Conservation (phyloP, 169 alveolate species). For the Cystoisospora suis region DNA sequence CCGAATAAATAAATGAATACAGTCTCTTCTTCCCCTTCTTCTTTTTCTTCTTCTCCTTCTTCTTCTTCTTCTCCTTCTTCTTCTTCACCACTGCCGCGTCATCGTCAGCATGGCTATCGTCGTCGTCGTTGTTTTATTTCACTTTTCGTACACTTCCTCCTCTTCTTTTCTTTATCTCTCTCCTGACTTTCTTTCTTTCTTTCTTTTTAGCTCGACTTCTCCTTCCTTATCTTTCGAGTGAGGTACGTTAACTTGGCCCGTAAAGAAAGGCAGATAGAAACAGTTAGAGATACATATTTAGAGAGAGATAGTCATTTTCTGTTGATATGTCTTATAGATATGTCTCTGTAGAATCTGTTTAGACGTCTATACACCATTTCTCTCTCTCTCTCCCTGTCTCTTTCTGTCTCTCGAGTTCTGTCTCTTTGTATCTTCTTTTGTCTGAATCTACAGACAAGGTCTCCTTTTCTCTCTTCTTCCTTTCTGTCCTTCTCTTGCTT, state of each 20-base stretch:
- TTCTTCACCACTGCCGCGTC: not conserved
- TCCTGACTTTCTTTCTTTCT: not conserved
- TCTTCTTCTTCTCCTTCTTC: not conserved
- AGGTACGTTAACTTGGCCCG: no score
- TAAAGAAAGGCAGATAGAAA: no score
- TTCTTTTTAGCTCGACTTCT: not conserved
- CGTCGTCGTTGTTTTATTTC: not conserved
- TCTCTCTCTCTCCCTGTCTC: not conserved
- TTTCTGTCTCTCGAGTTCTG: not conserved
- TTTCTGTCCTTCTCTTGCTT: not conserved
- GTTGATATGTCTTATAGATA: no score
- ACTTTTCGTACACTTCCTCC: not conserved
- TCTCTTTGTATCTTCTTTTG: not conserved
- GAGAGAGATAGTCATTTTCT: no score
- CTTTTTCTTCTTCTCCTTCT: not conserved
- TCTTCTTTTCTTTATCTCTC: not conserved
- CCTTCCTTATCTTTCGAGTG: no score
- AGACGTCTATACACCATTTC: no score
- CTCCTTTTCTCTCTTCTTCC: not conserved
- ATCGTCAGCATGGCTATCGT: not conserved
- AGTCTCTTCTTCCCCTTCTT: not conserved
- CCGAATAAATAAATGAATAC: no score
- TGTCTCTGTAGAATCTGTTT: no score
- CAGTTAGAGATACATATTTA: no score
- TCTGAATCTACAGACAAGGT: slow-evolving; percentile 6